Evolutionary conservation across 768 basidiomycete genomes (phyloP), one percentile per base, ranked within the genome.

Genomic region (Suillus hirtellus): DNA sequence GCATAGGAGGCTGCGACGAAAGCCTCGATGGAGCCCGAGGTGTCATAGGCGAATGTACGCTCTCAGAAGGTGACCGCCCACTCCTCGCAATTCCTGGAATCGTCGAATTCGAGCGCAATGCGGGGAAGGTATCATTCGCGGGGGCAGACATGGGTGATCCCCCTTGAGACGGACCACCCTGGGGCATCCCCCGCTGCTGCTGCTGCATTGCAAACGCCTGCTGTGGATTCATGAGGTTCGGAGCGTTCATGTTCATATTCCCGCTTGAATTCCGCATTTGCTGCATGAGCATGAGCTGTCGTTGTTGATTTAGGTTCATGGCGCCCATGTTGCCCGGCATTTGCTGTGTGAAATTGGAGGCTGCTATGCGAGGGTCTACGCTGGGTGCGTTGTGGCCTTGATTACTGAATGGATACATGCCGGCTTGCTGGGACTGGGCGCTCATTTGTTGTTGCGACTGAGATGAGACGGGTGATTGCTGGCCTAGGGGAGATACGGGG

Each of bases 21-120:
- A 75, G 75, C 40, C 74, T 72, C 42, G 74, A 75, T 2, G 75
- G 72, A 5, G 73, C 71, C 49, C 78, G 75, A 31, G 79, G 78
- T 5, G 77, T 79, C 68, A 78, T 77, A 1, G 80, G 81, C 2
- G 81, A 82, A 61, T 78, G 77, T 2, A 79, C 77, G 42, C 81
- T 78, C 64, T 92, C 90, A 19, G 89, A 86, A n/a, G 90, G 90
- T 47, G 90, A 91, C 61, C 89, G 81, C 58, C 85, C 84, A 67
- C 86, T 90, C 68, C 90, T 80, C 24, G 90, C 88, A 60, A 92
- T 92, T 14, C 89, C 89, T 0, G 89, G 89, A 60, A 91, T 87
- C 24, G 84, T 73, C 47, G 80, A 76, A 69, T 85, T 88, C 47
- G 87, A 87, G 21, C 86, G 80, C 37, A 88, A 74, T 6, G 80